Conservation (phyloP, 495 filamentous ascomycete species). For the Immersiella caudata region DNA sequence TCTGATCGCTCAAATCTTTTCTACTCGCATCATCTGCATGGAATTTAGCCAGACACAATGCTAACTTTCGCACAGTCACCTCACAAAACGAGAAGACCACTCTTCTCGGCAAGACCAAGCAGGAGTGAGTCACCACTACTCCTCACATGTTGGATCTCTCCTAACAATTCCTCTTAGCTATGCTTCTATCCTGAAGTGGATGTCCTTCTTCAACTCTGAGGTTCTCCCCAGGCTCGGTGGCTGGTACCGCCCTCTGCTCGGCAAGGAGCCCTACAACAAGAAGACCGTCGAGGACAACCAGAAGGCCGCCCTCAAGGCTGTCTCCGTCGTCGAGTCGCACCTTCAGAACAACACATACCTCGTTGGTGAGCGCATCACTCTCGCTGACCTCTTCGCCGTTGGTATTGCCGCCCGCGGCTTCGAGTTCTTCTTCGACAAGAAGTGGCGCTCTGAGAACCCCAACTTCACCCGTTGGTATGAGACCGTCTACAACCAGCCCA, state of each 20-base stretch:
- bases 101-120: constrained; percentile 98
- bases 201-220: constrained; percentile 90
- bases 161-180: constrained; percentile 50
- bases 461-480: constrained; percentile 91
- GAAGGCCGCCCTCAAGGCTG: constrained; percentile 65
- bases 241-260: constrained; percentile 90
- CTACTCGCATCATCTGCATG: constrained; percentile 18
- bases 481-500: constrained; percentile 87
- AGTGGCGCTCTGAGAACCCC: constrained; percentile 77
- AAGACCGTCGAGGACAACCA: constrained; percentile 82
- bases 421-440: constrained; percentile 86
- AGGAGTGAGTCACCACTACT: constrained; percentile 65
- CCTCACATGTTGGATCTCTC: neutral
- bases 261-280: constrained; percentile 91
- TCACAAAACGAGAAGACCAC: constrained; percentile 99
- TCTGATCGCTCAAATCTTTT: constrained; percentile 50
- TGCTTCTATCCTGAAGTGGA: constrained; percentile 95
- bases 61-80: constrained; percentile 68
- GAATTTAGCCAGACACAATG: constrained; percentile 31
- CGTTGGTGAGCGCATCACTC: constrained; percentile 93
- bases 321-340: constrained; percentile 79
- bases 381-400: constrained; percentile 87
- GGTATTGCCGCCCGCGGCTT: constrained; percentile 80
- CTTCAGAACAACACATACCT: constrained; percentile 94
- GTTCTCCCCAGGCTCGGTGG: constrained; percentile 70